phyloP scores from a whole-genome alignment of 345 rosid species.

The Arabidopsis suecica region DNA sequence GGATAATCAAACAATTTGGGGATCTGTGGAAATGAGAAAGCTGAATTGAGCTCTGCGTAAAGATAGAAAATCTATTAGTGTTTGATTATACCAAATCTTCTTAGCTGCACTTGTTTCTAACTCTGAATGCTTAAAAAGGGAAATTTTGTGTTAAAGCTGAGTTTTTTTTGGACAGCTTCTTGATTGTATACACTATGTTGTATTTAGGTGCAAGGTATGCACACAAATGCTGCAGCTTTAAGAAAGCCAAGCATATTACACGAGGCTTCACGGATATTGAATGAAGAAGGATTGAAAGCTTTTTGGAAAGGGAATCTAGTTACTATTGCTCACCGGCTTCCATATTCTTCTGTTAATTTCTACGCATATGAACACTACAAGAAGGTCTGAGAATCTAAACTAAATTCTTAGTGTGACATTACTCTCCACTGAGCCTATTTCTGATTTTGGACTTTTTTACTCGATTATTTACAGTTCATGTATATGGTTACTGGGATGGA shows the following conservation, averaged over 20 bases:
- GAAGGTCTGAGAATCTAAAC: constrained; percentile 50
- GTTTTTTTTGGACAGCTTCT: not conserved
- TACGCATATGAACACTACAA: constrained; percentile 88
- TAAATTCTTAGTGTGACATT: not conserved
- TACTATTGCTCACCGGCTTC: constrained; percentile 91
- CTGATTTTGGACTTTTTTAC: not conserved
- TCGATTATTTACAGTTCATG: constrained; percentile 55
- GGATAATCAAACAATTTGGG: not conserved
- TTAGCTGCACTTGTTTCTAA: not conserved
- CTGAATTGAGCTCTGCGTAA: constrained; percentile 11
- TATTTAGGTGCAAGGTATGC: constrained; percentile 93
- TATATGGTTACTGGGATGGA: constrained; percentile 60
- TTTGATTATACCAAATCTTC: not conserved
- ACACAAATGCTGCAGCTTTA: constrained; percentile 63
- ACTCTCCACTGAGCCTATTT: not conserved
- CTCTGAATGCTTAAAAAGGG: constrained; percentile 8
- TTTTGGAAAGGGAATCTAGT: constrained; percentile 98
- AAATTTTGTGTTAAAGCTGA: not conserved
- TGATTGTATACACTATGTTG: constrained; percentile 11
- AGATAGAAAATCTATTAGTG: not conserved
- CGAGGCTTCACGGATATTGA: constrained; percentile 78
- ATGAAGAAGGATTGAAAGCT: constrained; percentile 92
- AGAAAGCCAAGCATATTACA: constrained; percentile 77
- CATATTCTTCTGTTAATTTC: constrained; percentile 90
- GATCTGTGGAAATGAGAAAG: not conserved